Percentiles rank a stretch among this genome's conserved stretches.
Conservation (phyloP, 139 green algal species). For the Klebsormidium nitens region DNA sequence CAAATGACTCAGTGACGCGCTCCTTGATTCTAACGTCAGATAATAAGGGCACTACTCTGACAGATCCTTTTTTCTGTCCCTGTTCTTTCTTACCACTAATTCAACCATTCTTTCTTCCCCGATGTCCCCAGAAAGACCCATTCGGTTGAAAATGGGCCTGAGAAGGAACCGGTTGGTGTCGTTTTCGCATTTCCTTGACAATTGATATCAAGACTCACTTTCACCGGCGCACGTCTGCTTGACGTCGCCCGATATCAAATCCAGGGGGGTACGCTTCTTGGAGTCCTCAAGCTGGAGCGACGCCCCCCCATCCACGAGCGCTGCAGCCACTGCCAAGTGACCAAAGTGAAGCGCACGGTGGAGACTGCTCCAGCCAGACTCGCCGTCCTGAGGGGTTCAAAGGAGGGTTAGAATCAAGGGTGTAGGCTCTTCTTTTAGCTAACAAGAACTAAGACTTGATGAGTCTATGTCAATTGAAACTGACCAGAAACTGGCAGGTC, state of each 20-base stretch:
- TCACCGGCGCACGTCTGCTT: too few relatives aligned
- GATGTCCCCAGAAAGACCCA: too few relatives aligned
- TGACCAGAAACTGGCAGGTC: not conserved
- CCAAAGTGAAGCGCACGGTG: conserved; percentile 85
- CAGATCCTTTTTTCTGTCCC: too few relatives aligned
- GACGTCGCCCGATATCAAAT: conserved; percentile 69
- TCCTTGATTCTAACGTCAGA: too few relatives aligned
- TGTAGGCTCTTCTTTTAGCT: not conserved
- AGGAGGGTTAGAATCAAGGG: not conserved
- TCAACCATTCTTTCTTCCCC: too few relatives aligned
- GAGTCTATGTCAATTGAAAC: not conserved
- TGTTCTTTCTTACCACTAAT: too few relatives aligned
- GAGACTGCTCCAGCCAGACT: conserved; percentile 60
- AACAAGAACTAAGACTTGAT: not conserved
- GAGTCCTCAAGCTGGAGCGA: conserved; percentile 18
- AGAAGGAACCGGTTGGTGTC: too few relatives aligned
- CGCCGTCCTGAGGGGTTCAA: conserved; percentile 22
- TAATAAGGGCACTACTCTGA: too few relatives aligned
- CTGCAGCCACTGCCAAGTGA: conserved; percentile 55
- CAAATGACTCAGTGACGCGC: too few relatives aligned
- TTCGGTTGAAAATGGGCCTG: too few relatives aligned
- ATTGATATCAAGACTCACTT: too few relatives aligned
- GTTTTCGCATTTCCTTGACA: too few relatives aligned
- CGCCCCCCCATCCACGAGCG: conserved; percentile 61
- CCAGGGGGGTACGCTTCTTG: conserved; percentile 66